Evolutionary conservation across 805 yeast genomes (phyloP).

Genomic region (Cyberlindnera nakhonratchasimensis): DNA sequence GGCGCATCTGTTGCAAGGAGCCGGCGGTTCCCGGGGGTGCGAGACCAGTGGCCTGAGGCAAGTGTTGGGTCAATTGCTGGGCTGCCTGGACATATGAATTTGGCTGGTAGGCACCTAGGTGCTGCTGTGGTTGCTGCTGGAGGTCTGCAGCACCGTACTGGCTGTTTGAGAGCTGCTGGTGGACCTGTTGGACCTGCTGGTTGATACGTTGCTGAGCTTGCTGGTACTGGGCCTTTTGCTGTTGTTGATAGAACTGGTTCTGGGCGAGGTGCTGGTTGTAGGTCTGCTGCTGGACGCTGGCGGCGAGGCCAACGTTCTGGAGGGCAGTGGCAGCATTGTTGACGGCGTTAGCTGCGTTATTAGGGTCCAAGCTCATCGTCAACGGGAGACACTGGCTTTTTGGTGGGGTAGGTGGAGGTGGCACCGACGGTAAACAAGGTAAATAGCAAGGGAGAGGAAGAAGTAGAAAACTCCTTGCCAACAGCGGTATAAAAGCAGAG

Average conservation of each 20-base stretch:
- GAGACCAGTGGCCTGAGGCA: constrained; percentile 19
- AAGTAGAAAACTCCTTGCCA: too few species aligned
- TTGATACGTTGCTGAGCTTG: constrained; percentile 16
- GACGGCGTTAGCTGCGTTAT: constrained; percentile 13
- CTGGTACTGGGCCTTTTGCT: constrained; percentile 21
- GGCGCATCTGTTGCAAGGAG: constrained; percentile 23
- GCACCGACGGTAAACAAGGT: neutral
- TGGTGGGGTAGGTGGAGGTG: neutral
- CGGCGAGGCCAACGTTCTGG: constrained; percentile 23
- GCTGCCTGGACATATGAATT: constrained; percentile 12
- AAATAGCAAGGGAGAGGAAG: too few species aligned
- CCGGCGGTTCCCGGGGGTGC: constrained; percentile 15
- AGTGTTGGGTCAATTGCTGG: constrained; percentile 23
- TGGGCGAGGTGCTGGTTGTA: constrained; percentile 20
- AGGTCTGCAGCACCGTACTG: constrained; percentile 8
- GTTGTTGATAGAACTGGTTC: constrained; percentile 21
- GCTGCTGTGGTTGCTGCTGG: constrained; percentile 19
- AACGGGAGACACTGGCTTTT: too few species aligned
- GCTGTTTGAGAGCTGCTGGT: constrained; percentile 11
- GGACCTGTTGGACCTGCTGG: constrained; percentile 23
- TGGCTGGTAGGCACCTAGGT: constrained; percentile 13
- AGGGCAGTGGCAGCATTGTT: constrained; percentile 26
- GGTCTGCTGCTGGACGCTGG: constrained; percentile 8
- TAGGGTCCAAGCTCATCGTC: constrained; percentile 21
- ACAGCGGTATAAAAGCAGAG: too few species aligned